These are phyloP conservation scores for Hortaea sp. DNA, from an alignment of 2,329 filamentous ascomycete species.

Conservation along the genomic window DNA sequence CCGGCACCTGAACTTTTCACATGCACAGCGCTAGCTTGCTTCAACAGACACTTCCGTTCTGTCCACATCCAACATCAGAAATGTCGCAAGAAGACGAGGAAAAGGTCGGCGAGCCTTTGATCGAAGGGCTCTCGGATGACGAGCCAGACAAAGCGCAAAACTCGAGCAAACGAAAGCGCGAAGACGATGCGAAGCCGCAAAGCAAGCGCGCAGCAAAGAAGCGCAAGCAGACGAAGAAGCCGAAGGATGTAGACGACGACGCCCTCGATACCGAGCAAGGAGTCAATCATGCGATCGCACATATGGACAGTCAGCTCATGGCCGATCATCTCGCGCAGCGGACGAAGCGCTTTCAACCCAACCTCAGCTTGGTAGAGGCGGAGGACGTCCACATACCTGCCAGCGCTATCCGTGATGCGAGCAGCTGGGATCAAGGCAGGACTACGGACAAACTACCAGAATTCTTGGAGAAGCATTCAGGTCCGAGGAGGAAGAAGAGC, in stretches of 20 bases:
- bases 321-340: conserved; percentile 79
- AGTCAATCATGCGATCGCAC: conserved; percentile 68
- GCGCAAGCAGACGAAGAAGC: conserved; percentile 48
- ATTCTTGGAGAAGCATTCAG: conserved; percentile 62
- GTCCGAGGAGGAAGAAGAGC: conserved; percentile 16
- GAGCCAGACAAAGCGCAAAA: conserved; percentile 17
- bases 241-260: conserved; percentile 55
- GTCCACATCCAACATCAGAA: conserved; percentile 7
- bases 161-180: conserved; percentile 33
- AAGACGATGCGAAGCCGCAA: conserved; percentile 25
- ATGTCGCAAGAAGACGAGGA: conserved; percentile 32
- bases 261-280: conserved; percentile 39
- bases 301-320: conserved; percentile 73
- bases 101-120: conserved; percentile 34
- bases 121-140: conserved; percentile 31
- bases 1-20: background rate
- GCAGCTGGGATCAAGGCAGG: conserved; percentile 57
- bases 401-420: conserved; percentile 68
- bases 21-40: background rate
- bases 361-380: conserved; percentile 74
- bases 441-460: conserved; percentile 62
- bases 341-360: conserved; percentile 65
- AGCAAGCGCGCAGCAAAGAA: conserved; percentile 41
- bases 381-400: conserved; percentile 77
- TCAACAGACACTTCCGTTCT: background rate